Evolutionary conservation across 2,329 filamentous ascomycete species (phyloP).

Genomic region (Diaporthe nobilis): DNA sequence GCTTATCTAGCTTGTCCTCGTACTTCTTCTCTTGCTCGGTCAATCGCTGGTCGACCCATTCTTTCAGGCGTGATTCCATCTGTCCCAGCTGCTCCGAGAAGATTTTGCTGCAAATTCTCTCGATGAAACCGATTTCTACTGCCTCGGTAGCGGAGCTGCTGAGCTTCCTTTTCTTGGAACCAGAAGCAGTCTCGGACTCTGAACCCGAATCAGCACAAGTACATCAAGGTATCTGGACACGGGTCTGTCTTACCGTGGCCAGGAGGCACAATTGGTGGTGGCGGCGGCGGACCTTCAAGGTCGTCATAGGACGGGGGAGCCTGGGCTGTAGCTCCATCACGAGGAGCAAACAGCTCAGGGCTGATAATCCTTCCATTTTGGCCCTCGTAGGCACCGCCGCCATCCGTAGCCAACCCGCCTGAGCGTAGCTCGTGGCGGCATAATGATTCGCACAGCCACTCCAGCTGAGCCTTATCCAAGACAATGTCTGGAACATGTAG

Average conservation of each 20-base stretch:
- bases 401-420: not conserved
- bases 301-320: slow-evolving; percentile 36
- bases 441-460: slow-evolving; percentile 19
- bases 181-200: not conserved
- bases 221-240: not conserved
- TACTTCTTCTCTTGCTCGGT: slow-evolving; percentile 18
- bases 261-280: not conserved
- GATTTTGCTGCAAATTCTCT: slow-evolving; percentile 22
- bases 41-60: slow-evolving; percentile 10
- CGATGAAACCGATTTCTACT: not conserved
- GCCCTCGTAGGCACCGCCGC: slow-evolving; percentile 21
- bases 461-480: slow-evolving; percentile 22
- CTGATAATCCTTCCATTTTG: slow-evolving; percentile 30
- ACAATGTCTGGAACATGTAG: not conserved
- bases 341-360: slow-evolving; percentile 1
- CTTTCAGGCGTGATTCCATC: slow-evolving; percentile 22
- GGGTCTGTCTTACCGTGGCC: not conserved
- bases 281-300: slow-evolving; percentile 21
- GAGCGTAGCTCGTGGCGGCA: slow-evolving; percentile 13
- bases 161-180: slow-evolving; percentile 19
- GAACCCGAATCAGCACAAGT: not conserved
- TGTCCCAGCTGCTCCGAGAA: slow-evolving; percentile 12
- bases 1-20: slow-evolving; percentile 8
- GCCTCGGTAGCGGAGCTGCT: not conserved
- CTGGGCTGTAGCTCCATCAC: not conserved